Percentiles rank a stretch among this genome's conserved stretches.
Conservation (phyloP, 768 basidiomycete species). For the Paxillus involutus region DNA sequence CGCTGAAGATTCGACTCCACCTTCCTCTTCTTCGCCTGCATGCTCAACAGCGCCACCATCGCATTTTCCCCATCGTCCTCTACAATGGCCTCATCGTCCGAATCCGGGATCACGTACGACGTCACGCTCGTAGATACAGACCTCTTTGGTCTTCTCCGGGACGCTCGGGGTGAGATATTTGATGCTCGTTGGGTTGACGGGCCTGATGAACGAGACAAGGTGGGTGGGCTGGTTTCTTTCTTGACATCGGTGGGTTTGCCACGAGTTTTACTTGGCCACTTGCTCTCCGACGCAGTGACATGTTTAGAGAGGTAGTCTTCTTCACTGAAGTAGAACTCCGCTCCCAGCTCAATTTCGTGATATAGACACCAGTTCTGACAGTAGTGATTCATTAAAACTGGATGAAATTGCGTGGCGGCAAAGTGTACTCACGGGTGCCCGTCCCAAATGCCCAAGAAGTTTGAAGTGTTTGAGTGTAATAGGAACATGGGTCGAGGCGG, state of each 20-base stretch:
- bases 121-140: constrained; percentile 49
- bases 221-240: constrained; percentile 38
- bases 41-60: constrained; percentile 27
- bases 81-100: constrained; percentile 62
- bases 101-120: constrained; percentile 68
- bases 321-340: constrained; percentile 69
- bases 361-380: constrained; percentile 53
- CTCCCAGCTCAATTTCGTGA: constrained; percentile 61
- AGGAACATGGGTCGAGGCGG: constrained; percentile 48
- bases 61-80: constrained; percentile 37
- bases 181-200: constrained; percentile 11
- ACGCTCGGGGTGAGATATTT: constrained; percentile 22
- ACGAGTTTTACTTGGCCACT: constrained; percentile 23
- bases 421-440: constrained; percentile 49
- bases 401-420: neutral
- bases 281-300: constrained; percentile 18
- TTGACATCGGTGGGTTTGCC: constrained; percentile 37
- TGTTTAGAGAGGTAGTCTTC: constrained; percentile 58
- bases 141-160: constrained; percentile 60
- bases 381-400: neutral
- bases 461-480: constrained; percentile 77
- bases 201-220: constrained; percentile 25
- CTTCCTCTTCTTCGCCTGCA: constrained; percentile 36
- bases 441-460: constrained; percentile 66
- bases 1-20: constrained; percentile 50